Base-by-base conservation (phyloP, 2,329 filamentous ascomycete genomes). In the Tricladium varicosporioides region DNA sequence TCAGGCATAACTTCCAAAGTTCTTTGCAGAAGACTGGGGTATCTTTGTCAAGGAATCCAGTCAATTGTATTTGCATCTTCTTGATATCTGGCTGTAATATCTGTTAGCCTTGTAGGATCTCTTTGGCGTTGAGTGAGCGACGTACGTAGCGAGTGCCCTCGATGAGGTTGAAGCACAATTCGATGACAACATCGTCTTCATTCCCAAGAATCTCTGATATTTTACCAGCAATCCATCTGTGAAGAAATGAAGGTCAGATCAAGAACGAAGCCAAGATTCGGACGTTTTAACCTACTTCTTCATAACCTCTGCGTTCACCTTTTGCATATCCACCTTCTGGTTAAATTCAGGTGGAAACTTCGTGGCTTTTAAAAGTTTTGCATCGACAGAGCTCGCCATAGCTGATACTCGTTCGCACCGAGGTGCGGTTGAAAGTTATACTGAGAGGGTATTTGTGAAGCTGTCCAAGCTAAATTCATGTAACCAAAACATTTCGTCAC, bases 221-320 rank as follows among this genome's bases (percentile, higher is more conserved):
- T 72, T 88, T 90, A 67, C 87, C 84, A 4, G 91, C 89, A 71
- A 97, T 97, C 94, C 94, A 99, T 79, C 92, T 97, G 65, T 50
- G 36, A 51, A 32, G 44, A 40, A 50, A 33, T 48, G 43, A 15
- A 27, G 27, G 60, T 27, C 22, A 27, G 22, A 27, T 27, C 22
- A 7, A 27, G 22, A 3, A 4, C 22, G 22, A 27, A 27, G 22
- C 22, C 22, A 27, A 49, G 57, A 31, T 47, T 46, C 53, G 61
- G 47, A 36, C 67, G 50, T 52, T 40, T 59, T 27, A 7, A 75
- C 86, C 70, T 71, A 95, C 90, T 94, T 96, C 81, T 97, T 97
- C 86, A 99, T 96, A 55, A 99, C 90, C 73, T 96, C 91, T 51
- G 96, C 80, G 71, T 99, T 97, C 74, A 99, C 92, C 78, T 97